Percentiles rank a stretch among this genome's conserved stretches.
Conservation (phyloP, 2,329 filamentous ascomycete species). For the Xylaria sp. region DNA sequence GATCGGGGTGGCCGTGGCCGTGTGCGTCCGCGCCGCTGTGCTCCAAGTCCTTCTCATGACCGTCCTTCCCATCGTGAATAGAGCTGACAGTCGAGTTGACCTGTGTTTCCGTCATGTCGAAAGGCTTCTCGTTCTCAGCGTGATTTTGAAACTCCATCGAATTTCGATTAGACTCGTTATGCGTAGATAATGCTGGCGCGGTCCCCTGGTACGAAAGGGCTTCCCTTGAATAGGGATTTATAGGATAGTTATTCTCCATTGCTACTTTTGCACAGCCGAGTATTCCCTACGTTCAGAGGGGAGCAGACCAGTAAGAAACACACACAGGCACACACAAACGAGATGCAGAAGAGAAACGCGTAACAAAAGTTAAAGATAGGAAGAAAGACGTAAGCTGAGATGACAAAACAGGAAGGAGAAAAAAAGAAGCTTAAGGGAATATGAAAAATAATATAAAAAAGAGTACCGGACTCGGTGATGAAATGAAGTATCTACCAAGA, state of each 20-base stretch:
- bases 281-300: not conserved
- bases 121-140: constrained; percentile 22
- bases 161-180: constrained; percentile 8
- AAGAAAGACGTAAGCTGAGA: constrained; percentile 23
- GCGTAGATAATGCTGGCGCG: constrained; percentile 14
- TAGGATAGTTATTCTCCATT: constrained; percentile 8
- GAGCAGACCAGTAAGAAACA: not conserved
- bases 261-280: not conserved
- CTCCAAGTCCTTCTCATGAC: constrained; percentile 25
- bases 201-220: constrained; percentile 5
- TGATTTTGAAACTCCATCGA: constrained; percentile 8
- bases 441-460: not conserved
- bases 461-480: constrained; percentile 19
- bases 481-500: constrained; percentile 25
- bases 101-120: constrained; percentile 19
- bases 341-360: constrained; percentile 7
- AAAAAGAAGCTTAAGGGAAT: not conserved
- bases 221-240: constrained; percentile 9
- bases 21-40: constrained; percentile 23
- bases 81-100: constrained; percentile 29
- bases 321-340: constrained; percentile 7
- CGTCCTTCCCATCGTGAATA: constrained; percentile 27
- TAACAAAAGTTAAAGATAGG: constrained; percentile 9
- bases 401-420: constrained; percentile 11
- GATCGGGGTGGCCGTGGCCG: constrained; percentile 24